Evolutionary conservation across 768 basidiomycete genomes (phyloP).

Genomic region (Chalciporus pseudorubinellus): DNA sequence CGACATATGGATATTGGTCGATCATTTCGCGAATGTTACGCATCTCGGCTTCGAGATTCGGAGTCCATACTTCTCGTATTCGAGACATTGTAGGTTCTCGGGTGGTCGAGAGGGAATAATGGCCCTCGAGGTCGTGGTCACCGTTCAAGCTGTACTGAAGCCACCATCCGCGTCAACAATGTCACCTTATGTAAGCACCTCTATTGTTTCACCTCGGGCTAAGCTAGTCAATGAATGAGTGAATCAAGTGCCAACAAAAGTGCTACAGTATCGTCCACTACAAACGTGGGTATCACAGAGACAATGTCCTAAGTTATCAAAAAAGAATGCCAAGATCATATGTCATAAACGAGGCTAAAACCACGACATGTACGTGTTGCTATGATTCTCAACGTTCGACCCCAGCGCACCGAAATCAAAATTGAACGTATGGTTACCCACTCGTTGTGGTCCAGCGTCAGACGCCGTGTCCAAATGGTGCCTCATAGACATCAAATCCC

Average conservation of each 20-base stretch:
- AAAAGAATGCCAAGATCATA: conserved; percentile 12
- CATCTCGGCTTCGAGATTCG: conserved; percentile 93
- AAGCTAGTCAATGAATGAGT: too few relatives aligned
- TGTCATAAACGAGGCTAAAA: conserved; percentile 38
- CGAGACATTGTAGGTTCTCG: conserved; percentile 54
- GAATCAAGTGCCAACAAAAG: too few relatives aligned
- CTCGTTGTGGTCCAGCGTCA: conserved; percentile 35
- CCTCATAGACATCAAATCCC: conserved; percentile 22
- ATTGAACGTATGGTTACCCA: conserved; percentile 56
- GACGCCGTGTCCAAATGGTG: conserved; percentile 19
- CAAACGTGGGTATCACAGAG: conserved; percentile 13
- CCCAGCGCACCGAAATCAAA: conserved; percentile 62
- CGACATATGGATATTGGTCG: conserved; percentile 89
- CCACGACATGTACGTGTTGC: conserved; percentile 63
- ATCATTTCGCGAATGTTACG: conserved; percentile 80
- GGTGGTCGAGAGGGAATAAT: conserved; percentile 1
- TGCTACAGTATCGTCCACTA: conserved; percentile 2
- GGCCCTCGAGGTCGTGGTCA: conserved; percentile 19
- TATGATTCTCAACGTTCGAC: conserved; percentile 54
- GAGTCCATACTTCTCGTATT: conserved; percentile 95
- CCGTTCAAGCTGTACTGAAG: conserved; percentile 7
- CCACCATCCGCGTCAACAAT: conserved; percentile 17
- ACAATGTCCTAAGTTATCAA: conserved; percentile 17
- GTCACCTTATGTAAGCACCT: conserved; percentile 27
- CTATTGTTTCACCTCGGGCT: not conserved